A percentile compares a stretch with the other conserved stretches of the same genome.
phyloP scores from a whole-genome alignment of 495 filamentous ascomycete genomes.

The Aspergillus cristatus region DNA sequence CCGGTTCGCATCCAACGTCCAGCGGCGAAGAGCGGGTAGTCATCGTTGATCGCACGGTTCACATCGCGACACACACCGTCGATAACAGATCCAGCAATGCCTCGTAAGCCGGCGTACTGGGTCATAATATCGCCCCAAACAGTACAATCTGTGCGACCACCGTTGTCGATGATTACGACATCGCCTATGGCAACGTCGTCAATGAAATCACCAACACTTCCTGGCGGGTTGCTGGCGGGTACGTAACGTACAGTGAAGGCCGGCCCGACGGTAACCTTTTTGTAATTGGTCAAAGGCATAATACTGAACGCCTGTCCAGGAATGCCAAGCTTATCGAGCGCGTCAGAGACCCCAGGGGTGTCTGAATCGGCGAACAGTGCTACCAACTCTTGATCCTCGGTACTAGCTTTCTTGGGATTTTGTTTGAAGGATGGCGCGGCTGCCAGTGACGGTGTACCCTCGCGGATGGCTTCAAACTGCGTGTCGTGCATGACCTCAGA shows the following conservation, averaged over 20 bases:
- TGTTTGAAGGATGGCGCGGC: too few species aligned
- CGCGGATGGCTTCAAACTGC: conserved; percentile 11
- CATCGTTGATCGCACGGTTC: conserved; percentile 10
- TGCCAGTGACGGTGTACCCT: background rate
- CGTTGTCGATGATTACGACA: conserved; percentile 14
- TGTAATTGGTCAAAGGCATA: conserved; percentile 13
- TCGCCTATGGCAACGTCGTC: conserved; percentile 14
- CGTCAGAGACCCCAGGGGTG: conserved; percentile 15
- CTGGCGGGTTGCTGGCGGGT: conserved; percentile 13
- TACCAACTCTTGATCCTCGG: conserved; percentile 12
- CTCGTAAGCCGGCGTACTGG: conserved; percentile 12
- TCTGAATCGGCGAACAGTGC: conserved; percentile 14
- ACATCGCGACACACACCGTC: conserved; percentile 17
- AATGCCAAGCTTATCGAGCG: conserved; percentile 17
- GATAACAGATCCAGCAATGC: conserved; percentile 13
- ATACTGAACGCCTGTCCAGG: conserved; percentile 12
- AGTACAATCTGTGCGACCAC: conserved; percentile 14
- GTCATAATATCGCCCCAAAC: conserved; percentile 19
- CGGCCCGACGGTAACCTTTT: conserved; percentile 11
- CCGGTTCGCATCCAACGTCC: conserved; percentile 15
- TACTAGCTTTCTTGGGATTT: conserved; percentile 5
- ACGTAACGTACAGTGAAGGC: conserved; percentile 16
- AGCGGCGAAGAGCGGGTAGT: conserved; percentile 11
- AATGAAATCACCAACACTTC: conserved; percentile 16
- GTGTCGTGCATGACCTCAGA: conserved; percentile 16